phyloP scores from a whole-genome alignment of 1,139 yeast species.

The Scheffersomyces lignicola region DNA sequence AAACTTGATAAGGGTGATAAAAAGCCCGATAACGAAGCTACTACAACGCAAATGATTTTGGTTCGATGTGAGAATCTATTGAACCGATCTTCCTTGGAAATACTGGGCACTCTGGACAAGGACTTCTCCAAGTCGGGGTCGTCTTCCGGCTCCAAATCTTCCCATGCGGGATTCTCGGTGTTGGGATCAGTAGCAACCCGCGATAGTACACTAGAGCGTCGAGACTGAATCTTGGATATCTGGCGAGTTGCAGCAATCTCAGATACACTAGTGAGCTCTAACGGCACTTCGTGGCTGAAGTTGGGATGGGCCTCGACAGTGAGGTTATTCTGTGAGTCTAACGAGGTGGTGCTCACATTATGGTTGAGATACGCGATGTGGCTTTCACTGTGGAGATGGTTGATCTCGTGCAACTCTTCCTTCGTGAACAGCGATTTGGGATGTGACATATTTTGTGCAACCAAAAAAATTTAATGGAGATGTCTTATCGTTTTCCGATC shows the following conservation, averaged over 20 bases:
- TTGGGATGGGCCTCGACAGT: neutral
- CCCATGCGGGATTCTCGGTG: no score
- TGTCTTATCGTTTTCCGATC: no score
- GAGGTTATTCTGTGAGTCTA: constrained; percentile 1
- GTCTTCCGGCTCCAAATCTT: no score
- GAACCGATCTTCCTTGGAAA: constrained; percentile 6
- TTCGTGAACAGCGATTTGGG: neutral
- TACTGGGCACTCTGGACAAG: constrained; percentile 1
- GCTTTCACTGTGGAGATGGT: neutral
- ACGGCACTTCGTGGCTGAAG: constrained; percentile 3
- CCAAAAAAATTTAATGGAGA: no score
- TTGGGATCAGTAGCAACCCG: neutral
- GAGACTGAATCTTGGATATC: constrained; percentile 5
- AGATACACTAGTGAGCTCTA: constrained; percentile 5
- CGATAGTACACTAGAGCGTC: constrained; percentile 3
- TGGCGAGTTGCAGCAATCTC: constrained; percentile 4
- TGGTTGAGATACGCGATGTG: no score
- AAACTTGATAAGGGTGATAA: constrained; percentile 44
- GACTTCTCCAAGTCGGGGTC: neutral
- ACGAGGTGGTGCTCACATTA: neutral
- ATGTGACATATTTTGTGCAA: neutral
- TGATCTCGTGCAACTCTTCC: neutral
- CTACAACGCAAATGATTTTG: constrained; percentile 15
- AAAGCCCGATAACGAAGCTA: constrained; percentile 26
- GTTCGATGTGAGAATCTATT: constrained; percentile 8